Base-by-base conservation (phyloP, 108 stramenopile genomes). In the Schizochytrium sp. region DNA sequence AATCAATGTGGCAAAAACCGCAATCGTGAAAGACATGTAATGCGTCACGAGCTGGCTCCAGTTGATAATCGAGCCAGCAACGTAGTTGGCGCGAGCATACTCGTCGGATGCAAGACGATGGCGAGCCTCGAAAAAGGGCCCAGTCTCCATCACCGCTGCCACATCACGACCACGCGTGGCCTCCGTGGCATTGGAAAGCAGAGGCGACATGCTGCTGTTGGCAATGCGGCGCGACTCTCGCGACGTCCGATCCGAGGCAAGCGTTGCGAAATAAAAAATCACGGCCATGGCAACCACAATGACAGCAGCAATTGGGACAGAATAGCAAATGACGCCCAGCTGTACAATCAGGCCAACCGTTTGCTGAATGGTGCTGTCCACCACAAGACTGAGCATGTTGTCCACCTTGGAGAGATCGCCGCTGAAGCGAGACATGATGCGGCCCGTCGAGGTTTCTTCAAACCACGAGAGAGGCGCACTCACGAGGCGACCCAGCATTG, bases 381-480 rank as follows among this genome's bases (percentile, higher is more conserved):
- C 89, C 14, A 95, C 95, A 4, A 87, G 89, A 18, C 19, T 18
- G 10, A 90, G 87, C 45, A 29, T 25, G 25, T 25, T 88, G 41
- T 87, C 71, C 21, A 87, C 87, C 5, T 44, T 18, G 48, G 47
- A 19, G 28, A 88, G 5, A 18, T 88, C 72, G 44, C 41, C 48
- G 58, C 90, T 87, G 89, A 93, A 92, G 29, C 97, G 91, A 90
- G 96, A 96, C 59, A 97, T 88, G 34, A 98, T 95, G 72, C 97
- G 93, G 2, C 98, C 98, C 8, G 95, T 87, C 5, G 98, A 97
- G 83, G 97, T 97, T n/a, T 94, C 95, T 89, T 97, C 97, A 88
- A 97, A 98, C 90, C 96, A 98, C 29, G 91, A 89, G 59, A 96
- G 95, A 60, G 94, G 96, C 16, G 97, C 95, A 60, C 96, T 83